phyloP scores from a whole-genome alignment of 441 rosid species.

The Mallotus japonicus region DNA sequence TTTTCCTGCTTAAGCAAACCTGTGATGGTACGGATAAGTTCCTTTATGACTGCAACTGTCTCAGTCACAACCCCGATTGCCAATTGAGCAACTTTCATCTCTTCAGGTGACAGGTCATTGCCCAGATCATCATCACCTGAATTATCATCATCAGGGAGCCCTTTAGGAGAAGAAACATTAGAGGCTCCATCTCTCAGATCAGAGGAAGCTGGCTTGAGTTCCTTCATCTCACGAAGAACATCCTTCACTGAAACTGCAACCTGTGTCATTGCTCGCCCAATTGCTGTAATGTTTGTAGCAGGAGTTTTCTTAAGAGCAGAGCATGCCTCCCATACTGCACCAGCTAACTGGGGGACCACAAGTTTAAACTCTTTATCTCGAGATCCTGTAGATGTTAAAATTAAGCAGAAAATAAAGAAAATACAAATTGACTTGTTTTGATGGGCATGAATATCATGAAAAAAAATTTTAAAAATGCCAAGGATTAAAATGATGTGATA shows the following conservation, averaged over 20 bases:
- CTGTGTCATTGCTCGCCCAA: slow-evolving; percentile 87
- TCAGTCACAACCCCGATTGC: slow-evolving; percentile 57
- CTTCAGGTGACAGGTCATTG: slow-evolving; percentile 72
- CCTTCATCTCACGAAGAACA: slow-evolving; percentile 93
- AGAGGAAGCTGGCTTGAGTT: slow-evolving; percentile 63
- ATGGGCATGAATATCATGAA: neutral
- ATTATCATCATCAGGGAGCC: slow-evolving; percentile 29
- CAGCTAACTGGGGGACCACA: slow-evolving; percentile 62
- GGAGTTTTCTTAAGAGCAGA: slow-evolving; percentile 79
- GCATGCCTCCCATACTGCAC: slow-evolving; percentile 92
- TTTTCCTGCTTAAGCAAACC: slow-evolving; percentile 71
- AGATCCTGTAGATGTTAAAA: slow-evolving; percentile 44
- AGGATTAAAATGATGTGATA: neutral
- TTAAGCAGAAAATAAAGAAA: neutral
- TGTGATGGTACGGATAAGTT: slow-evolving; percentile 70
- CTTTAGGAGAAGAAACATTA: slow-evolving; percentile 23
- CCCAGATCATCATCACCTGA: slow-evolving; percentile 57
- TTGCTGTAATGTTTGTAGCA: slow-evolving; percentile 67
- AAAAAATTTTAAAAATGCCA: neutral
- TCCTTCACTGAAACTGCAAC: slow-evolving; percentile 87
- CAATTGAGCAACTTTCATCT: slow-evolving; percentile 73
- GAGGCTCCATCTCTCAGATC: slow-evolving; percentile 33
- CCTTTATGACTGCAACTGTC: slow-evolving; percentile 59
- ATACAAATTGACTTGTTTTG: neutral
- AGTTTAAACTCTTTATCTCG: slow-evolving; percentile 42